Conservation (phyloP, 495 filamentous ascomycete species). For the Tuber indicum region DNA sequence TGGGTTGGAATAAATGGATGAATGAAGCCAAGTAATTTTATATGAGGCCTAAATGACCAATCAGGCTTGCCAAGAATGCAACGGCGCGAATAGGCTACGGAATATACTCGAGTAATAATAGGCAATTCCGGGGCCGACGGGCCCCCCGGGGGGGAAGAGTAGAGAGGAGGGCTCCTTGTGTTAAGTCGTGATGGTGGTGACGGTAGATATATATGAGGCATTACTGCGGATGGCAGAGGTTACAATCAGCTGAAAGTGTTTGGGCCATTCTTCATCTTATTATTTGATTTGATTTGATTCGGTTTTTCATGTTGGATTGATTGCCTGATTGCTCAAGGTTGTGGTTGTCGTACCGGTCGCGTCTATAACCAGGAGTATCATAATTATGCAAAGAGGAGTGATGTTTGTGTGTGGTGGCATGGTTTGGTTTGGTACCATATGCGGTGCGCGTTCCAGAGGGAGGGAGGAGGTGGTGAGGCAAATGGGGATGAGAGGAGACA, state of each 20-base stretch:
- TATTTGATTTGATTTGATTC: background rate
- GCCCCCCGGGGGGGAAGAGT: too few species aligned
- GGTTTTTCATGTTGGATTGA: background rate
- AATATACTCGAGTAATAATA: background rate
- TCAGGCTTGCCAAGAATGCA: background rate
- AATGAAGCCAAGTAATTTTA: background rate
- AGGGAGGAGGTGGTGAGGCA: background rate
- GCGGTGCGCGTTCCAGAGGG: background rate
- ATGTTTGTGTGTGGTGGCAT: background rate
- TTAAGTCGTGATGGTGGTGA: background rate
- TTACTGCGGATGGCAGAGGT: background rate
- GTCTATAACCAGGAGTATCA: background rate
- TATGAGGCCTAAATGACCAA: slow-evolving; percentile 1
- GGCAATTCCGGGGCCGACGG: background rate
- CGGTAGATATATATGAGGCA: background rate
- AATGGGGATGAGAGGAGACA: slow-evolving; percentile 3
- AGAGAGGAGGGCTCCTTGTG: background rate
- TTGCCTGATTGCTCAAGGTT: background rate
- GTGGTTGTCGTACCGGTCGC: background rate
- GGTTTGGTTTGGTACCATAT: background rate
- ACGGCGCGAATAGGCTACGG: background rate
- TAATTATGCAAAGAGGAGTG: background rate
- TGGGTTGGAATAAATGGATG: background rate
- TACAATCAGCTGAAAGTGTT: background rate
- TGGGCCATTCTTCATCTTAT: background rate